phyloP scores from a whole-genome alignment of 192 early-diverging fungal species.

The Chytriomyces sp. region DNA sequence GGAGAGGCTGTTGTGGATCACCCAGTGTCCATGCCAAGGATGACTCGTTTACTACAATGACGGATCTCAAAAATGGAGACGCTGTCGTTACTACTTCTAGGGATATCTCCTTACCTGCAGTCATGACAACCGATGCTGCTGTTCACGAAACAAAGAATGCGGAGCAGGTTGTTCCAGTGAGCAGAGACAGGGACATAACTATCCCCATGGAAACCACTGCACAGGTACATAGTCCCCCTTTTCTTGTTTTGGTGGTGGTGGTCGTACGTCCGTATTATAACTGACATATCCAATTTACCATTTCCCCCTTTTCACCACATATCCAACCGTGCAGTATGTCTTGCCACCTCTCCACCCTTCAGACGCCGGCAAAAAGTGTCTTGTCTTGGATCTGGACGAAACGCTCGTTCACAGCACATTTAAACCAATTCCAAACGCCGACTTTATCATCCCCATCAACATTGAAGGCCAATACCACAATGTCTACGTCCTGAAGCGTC shows the following conservation, averaged over 20 bases:
- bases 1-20: not conserved
- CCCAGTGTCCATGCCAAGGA: not conserved
- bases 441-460: slow-evolving; percentile 85
- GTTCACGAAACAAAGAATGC: too few species aligned
- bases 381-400: slow-evolving; percentile 91
- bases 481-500: slow-evolving; percentile 90
- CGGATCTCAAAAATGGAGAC: too few species aligned
- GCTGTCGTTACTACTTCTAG: too few species aligned
- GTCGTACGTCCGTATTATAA: too few species aligned
- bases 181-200: not conserved
- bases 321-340: slow-evolving; percentile 37
- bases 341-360: slow-evolving; percentile 70
- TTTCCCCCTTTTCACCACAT: too few species aligned
- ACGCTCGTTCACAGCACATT: slow-evolving; percentile 92
- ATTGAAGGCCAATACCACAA: slow-evolving; percentile 85
- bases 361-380: slow-evolving; percentile 75
- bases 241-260: not conserved
- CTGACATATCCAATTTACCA: not conserved
- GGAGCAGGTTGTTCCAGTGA: not conserved
- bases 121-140: too few species aligned
- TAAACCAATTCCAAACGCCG: slow-evolving; percentile 75
- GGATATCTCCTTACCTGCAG: too few species aligned
- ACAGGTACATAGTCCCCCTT: not conserved
- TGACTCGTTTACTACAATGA: too few species aligned
- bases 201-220: not conserved